A percentile compares a stretch with the other conserved stretches of the same genome.
Evolutionary conservation across 1,284 basidiomycete genomes (phyloP).

Genomic region (Coniferiporia sulphurascens): DNA sequence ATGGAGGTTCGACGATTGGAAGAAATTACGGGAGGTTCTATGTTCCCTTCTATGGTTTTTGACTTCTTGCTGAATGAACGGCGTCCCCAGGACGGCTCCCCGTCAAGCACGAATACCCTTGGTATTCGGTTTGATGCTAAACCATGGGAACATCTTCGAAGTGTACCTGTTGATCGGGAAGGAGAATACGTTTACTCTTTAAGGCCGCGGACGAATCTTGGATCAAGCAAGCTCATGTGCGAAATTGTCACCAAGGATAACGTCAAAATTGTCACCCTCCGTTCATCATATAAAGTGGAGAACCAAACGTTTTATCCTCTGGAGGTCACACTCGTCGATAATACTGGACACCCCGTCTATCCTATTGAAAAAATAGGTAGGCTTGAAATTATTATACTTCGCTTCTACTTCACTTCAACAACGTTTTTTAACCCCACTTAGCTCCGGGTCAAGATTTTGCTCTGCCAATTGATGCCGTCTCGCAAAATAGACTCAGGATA

Average conservation of each 20-base stretch:
- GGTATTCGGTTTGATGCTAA: conserved; percentile 83
- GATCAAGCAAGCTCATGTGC: conserved; percentile 81
- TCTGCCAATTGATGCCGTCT: conserved; percentile 89
- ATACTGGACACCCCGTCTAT: conserved; percentile 76
- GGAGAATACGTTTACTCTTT: conserved; percentile 90
- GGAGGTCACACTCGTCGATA: conserved; percentile 89
- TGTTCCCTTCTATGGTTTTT: neutral
- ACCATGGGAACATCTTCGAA: conserved; percentile 86
- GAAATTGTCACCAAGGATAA: conserved; percentile 91
- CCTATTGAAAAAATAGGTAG: conserved; percentile 81
- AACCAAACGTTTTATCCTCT: conserved; percentile 92
- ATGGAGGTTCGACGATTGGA: conserved; percentile 98
- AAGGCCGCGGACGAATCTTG: conserved; percentile 73
- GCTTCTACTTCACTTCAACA: neutral
- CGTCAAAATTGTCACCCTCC: conserved; percentile 92
- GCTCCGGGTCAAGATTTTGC: conserved; percentile 87
- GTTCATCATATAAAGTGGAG: conserved; percentile 91
- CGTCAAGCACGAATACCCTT: conserved; percentile 78
- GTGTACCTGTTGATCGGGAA: conserved; percentile 91
- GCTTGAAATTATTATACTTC: conserved; percentile 25
- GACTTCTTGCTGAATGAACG: neutral
- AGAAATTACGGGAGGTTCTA: conserved; percentile 84
- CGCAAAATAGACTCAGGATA: conserved; percentile 77
- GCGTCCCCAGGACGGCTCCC: conserved; percentile 65
- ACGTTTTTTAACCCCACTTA: conserved; percentile 23